Evolutionary conservation across 805 yeast genomes (phyloP), one percentile per base, ranked within the genome.

Genomic region (Clavispora vitiphila): DNA sequence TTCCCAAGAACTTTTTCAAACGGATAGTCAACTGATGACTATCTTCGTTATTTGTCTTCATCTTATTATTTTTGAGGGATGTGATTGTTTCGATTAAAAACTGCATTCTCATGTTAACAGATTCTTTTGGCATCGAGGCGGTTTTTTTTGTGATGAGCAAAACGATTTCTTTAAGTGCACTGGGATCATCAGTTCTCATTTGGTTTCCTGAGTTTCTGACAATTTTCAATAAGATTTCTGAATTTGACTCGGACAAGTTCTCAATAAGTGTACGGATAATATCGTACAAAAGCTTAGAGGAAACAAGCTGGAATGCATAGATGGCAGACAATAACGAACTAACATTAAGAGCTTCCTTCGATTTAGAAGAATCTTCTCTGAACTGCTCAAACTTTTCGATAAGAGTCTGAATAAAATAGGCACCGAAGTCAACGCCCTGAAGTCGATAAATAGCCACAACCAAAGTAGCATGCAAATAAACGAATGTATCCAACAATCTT

Each of bases 361-460:
- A 60, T 22, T 59, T 58, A 2, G 46, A 34, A 2, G 55, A 31
- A 4, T 61, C 61, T 4, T 62, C 56, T 31, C 72, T 67, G 40
- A 54, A 59, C 3, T 54, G 53, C 27, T 83, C 81, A 52, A 86
- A 79, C 42, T 69, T 72, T 46, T 86, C 96, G n/a, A 90, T 85
- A 41, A 86, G 57, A 0, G 78, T 71, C 57, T 93, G 99, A 25
- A 89, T 71, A 44, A 89, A 83, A 51, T 69, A 76, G 0, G 97
- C 99, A 45, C 96, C 97, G 60, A 88, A 84, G 47, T 88, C 96
- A 29, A 81, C 78, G 16, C 99, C 98, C 51, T 86, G 85, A 16
- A 81, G 55, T 46, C 85, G 74, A 64, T 85, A 88, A 19, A 93
- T 60, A 1, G 96, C 83, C 18, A 81, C 81, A 2, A 82, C 76